These are phyloP conservation scores for Sphaerobolus stellatus DNA, from an alignment of 1,284 basidiomycete genomes.

Conservation along the genomic window DNA sequence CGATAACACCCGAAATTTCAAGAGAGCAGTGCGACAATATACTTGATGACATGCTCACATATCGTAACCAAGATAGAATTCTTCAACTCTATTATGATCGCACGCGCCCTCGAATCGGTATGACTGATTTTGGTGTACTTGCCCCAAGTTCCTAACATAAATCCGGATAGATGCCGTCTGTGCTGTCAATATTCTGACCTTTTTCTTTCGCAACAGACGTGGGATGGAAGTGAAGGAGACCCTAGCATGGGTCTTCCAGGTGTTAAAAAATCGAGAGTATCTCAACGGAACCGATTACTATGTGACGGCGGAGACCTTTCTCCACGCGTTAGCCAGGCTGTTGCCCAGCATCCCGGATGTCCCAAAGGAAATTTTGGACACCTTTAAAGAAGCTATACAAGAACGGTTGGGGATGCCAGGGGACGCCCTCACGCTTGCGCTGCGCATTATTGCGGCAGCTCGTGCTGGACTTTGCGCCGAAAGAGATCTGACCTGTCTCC, in stretches of 20 bases:
- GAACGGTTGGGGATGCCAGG: conserved; percentile 53
- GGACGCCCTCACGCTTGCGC: conserved; percentile 32
- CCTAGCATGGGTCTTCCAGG: conserved; percentile 49
- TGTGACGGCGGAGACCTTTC: conserved; percentile 50
- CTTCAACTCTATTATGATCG: conserved; percentile 56
- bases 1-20: conserved; percentile 35
- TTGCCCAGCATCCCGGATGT: conserved; percentile 31
- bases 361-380: conserved; percentile 35
- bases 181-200: conserved; percentile 47
- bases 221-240: conserved; percentile 47
- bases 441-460: conserved; percentile 14
- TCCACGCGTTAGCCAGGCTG: conserved; percentile 53
- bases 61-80: conserved; percentile 50
- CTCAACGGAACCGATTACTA: conserved; percentile 58
- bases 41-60: conserved; percentile 55
- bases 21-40: conserved; percentile 39
- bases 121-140: not conserved
- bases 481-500: conserved; percentile 11
- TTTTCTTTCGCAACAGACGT: conserved; percentile 51
- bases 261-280: conserved; percentile 53
- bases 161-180: conserved; percentile 42
- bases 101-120: conserved; percentile 45
- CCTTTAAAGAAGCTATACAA: conserved; percentile 44
- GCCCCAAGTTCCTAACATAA: not conserved
- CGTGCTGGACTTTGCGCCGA: conserved; percentile 4